Evolutionary conservation across 2,329 filamentous ascomycete genomes (phyloP).

Genomic region (Colletotrichum orbiculare): DNA sequence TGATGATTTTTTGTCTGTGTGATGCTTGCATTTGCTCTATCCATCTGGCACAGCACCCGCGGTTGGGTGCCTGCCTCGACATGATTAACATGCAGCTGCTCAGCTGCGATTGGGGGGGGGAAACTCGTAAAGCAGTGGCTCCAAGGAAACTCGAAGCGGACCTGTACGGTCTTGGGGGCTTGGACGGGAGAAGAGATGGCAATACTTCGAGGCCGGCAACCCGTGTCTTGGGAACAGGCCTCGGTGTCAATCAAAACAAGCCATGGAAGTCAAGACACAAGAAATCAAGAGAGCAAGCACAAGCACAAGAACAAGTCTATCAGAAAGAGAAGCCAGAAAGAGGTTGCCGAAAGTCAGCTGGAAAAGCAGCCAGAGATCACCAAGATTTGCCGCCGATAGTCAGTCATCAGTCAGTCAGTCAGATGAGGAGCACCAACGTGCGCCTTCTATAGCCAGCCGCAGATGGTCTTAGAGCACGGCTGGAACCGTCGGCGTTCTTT

Average conservation of each 20-base stretch:
- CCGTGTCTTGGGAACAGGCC: conserved; percentile 24
- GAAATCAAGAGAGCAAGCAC: neutral
- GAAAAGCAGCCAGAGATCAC: conserved; percentile 36
- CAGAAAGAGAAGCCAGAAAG: conserved; percentile 37
- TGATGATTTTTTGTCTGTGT: conserved; percentile 46
- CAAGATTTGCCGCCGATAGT: conserved; percentile 38
- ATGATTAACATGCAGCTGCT: conserved; percentile 27
- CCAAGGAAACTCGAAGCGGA: conserved; percentile 26
- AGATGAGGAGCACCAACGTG: conserved; percentile 40
- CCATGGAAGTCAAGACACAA: conserved; percentile 29
- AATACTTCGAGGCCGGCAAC: conserved; percentile 13
- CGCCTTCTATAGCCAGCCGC: conserved; percentile 58
- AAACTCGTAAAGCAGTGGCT: conserved; percentile 17
- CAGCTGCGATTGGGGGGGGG: conserved; percentile 19
- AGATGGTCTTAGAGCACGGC: conserved; percentile 56
- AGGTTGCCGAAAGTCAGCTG: conserved; percentile 32
- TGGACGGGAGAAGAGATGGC: conserved; percentile 32
- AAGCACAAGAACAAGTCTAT: conserved; percentile 2
- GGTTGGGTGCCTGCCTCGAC: conserved; percentile 13
- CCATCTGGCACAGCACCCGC: neutral
- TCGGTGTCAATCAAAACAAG: conserved; percentile 31
- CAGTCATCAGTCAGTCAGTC: conserved; percentile 34
- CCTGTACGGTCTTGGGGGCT: conserved; percentile 27
- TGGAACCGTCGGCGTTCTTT: conserved; percentile 52
- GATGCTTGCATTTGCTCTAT: conserved; percentile 20